Evolutionary conservation across 2,329 filamentous ascomycete species (phyloP), one percentile per base, ranked within the genome.

Genomic region (Trichoderma koningiopsis): DNA sequence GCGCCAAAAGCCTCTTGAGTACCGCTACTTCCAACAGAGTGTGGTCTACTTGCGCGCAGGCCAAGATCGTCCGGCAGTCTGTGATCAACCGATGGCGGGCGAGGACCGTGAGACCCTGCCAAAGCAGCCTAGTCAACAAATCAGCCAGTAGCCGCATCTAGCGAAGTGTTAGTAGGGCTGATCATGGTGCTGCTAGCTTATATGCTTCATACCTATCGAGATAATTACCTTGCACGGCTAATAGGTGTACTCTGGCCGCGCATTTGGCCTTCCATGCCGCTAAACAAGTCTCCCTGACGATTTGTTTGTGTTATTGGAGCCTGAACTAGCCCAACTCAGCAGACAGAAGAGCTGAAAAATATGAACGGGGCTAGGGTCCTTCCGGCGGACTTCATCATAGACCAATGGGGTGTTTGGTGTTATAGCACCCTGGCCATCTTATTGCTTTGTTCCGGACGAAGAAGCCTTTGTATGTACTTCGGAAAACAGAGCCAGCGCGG

Each of bases 11-110:
- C 22, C 24, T 24, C 29, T 40, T 4, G 33, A 49, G 53, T 52
- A 67, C 29, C 35, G 55, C 37, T 59, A 59, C 64, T 49, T 49
- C 6, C 47, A 49, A 6, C 47, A 49, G 4, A 35, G 4, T 14
- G 47, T 24, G 22, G 1, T 58, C 49, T 33, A 35, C 33, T 35
- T 35, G 11, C 33, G 53, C n/a, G 64, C 40, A 37, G 29, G 55
- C 40, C 64, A 52, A 52, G 55, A 59, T 59, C 55, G 53, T 59
- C 29, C 55, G 64, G 53, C 55, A 67, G 64, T 67, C 55, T 31
- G 55, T 58, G 53, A 67, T 37, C 14, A 37, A 59, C 55, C 58
- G 64, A 59, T 29, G 64, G 27, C 63, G 37, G 63, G 31, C 22
- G 64, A 40, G 53, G 64, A 59, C 56, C 64, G 49, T 14, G 33